Base-by-base conservation (phyloP, 305 asterid genomes). In the Euphrasia arctica region DNA sequence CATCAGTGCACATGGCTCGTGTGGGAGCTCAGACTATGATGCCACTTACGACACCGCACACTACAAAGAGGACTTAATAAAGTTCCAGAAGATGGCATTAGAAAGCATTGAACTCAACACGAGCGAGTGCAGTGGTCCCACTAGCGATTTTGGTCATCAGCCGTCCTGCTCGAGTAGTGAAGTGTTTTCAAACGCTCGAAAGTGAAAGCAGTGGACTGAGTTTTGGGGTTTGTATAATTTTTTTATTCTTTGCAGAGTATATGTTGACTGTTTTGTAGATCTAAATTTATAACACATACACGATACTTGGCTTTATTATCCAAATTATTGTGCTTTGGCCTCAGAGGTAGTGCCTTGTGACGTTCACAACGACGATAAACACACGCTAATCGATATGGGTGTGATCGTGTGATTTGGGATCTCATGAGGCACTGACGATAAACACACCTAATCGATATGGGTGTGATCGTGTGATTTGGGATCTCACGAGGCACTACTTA, bases 41-140 rank as follows among this genome's bases (percentile, higher is more conserved):
- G 61, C 81, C 49, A 61, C 75, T 28, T 85, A 82, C 3, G 87
- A 82, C 77, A 73, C 84, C 28, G 61, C 68, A 10, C 83, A 86
- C 59, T 91, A 91, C 89, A 91, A 74, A 70, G 95, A 91, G 73
- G 98, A 88, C 69, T 78, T 91, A 65, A 75, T 72, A 55, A 88
- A 88, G 70, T 86, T 91, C 83, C 80, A 77, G 75, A 82, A 79
- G 72, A 79, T 88, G 94, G 98, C 96, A 14, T 61, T 91, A 11
- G 88, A 82, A 73, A 82, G 81, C 63, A 70, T 70, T 12, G 82
- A 75, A 12, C 79, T 55, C 51, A 83, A 78, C 54, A 77, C 79
- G 2, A 82, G 90, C 6, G 89, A 77, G 57, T 83, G 67, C 79
- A 86, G 96, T 57, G 83, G 87, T 32, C 85, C 83, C 12, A 79